Evolutionary conservation across 1,139 yeast species (phyloP), one percentile per base, ranked within the genome.

Genomic region (Yamadazyma triangularis): DNA sequence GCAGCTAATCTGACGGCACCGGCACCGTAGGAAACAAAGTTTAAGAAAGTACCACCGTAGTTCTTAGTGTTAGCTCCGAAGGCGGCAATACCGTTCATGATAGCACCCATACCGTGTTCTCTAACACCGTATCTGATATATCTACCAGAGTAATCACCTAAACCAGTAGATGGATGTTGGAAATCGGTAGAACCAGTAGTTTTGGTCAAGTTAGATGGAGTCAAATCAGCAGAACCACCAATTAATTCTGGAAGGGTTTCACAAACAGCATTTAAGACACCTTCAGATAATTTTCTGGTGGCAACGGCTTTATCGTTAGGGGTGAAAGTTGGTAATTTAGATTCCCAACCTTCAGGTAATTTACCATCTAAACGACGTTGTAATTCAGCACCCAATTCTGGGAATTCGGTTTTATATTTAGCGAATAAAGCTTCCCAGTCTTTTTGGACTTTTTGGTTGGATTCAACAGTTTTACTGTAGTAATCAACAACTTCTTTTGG

Each of bases 101-200:
- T 85, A 47, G 97, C 97, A 69, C 96, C 96, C 97, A 91, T 89
- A 65, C 88, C 98, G 69, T 93, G 98, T 73, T 91, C 99, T 70
- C 99, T 86, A 45, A 91, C 96, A 79, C 99, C 99, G 63, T 84
- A 91, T 72, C 97, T 84, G 63, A 91, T 76, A 73, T 91, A 91
- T 62, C 96, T 83, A 60, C 99, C 99, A 39, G 77, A 46, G 72
- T 81, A 89, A 58, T 78, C 78, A 66, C 98, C 98, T 46, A 87
- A 71, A 32, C 79, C 79, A 44, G 89, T 70, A 38, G 78, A 56
- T 35, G 91, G 87, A 39, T 93, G 88, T 75, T 91, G 97, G 93
- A 89, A 91, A 64, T 91, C 96, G 47, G 76, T 77, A 40, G 95
- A 85, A 40, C 71, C 81, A 54, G 75, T 58, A 70, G 94, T 77